Evolutionary conservation across 2,329 filamentous ascomycete species (phyloP).

Genomic region (Triangularia setosa): DNA sequence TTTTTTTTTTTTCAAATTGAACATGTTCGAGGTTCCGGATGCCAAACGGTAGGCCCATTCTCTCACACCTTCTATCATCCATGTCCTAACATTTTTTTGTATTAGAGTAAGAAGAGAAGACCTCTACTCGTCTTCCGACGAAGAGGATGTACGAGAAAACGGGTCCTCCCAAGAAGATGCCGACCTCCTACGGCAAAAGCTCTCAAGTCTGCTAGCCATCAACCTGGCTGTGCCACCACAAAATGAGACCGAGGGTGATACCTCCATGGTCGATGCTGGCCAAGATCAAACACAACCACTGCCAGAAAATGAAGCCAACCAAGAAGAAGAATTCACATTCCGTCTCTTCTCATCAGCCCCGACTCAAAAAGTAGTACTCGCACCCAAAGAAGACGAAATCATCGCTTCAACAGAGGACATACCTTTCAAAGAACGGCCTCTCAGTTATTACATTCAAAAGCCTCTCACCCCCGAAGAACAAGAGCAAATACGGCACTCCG

Average conservation of each 20-base stretch:
- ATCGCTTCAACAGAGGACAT: constrained; percentile 32
- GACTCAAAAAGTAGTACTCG: constrained; percentile 47
- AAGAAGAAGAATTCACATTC: constrained; percentile 48
- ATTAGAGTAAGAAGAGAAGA: constrained; percentile 54
- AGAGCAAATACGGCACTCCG: constrained; percentile 41
- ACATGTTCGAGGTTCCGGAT: constrained; percentile 51
- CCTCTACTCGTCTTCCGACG: constrained; percentile 30
- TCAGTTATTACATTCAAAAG: constrained; percentile 47
- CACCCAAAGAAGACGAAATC: constrained; percentile 37
- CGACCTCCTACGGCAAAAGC: constrained; percentile 41
- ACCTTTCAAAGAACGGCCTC: constrained; percentile 41
- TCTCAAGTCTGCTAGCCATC: constrained; percentile 45
- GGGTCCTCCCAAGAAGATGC: constrained; percentile 32
- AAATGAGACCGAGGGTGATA: neutral
- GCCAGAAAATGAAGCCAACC: constrained; percentile 24
- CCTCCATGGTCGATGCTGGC: neutral
- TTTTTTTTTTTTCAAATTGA: constrained; percentile 4
- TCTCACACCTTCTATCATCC: neutral
- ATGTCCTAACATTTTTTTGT: constrained; percentile 1
- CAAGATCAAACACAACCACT: constrained; percentile 1
- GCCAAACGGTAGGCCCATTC: constrained; percentile 45
- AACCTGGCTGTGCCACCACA: constrained; percentile 25
- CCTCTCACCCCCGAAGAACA: constrained; percentile 36
- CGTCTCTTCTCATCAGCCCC: constrained; percentile 48
- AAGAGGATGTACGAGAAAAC: constrained; percentile 13